These are phyloP conservation scores for Pseudozyma sp. DNA, from an alignment of 1,284 basidiomycete genomes.

Conservation along the genomic window DNA sequence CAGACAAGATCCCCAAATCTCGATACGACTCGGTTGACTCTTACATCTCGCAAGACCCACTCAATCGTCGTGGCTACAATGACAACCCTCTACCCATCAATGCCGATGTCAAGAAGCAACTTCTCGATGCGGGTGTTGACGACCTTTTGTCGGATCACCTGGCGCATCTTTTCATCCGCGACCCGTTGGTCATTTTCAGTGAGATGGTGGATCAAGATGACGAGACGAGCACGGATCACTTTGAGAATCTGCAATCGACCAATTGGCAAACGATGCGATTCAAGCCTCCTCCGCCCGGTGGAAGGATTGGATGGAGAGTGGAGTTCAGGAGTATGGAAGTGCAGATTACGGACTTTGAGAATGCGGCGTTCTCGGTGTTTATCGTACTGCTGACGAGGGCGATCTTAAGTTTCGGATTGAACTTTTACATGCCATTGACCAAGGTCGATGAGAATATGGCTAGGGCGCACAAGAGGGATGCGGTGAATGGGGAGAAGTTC, in stretches of 20 bases:
- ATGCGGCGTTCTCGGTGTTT: constrained; percentile 95
- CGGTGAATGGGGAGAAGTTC: constrained; percentile 80
- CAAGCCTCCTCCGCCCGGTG: constrained; percentile 89
- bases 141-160: constrained; percentile 88
- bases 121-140: constrained; percentile 77
- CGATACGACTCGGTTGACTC: constrained; percentile 95
- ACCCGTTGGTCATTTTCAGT: constrained; percentile 93
- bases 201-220: constrained; percentile 96
- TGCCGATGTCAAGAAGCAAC: constrained; percentile 71
- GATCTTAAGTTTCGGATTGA: constrained; percentile 88
- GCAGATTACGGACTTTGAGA: constrained; percentile 98
- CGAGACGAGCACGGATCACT: constrained; percentile 87
- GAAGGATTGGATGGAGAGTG: constrained; percentile 95
- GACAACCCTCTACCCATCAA: constrained; percentile 87
- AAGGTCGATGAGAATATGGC: constrained; percentile 99
- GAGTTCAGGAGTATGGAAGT: constrained; percentile 99
- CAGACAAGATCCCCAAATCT: constrained; percentile 84
- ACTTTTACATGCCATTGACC: constrained; percentile 96
- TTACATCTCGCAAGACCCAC: constrained; percentile 88
- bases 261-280: constrained; percentile 99
- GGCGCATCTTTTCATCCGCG: constrained; percentile 95
- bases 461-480: constrained; percentile 86
- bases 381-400: constrained; percentile 92
- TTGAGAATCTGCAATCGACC: constrained; percentile 99
- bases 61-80: constrained; percentile 91